phyloP scores from a whole-genome alignment of 352 stramenopile genomes.

The Elongisporangium undulatum region DNA sequence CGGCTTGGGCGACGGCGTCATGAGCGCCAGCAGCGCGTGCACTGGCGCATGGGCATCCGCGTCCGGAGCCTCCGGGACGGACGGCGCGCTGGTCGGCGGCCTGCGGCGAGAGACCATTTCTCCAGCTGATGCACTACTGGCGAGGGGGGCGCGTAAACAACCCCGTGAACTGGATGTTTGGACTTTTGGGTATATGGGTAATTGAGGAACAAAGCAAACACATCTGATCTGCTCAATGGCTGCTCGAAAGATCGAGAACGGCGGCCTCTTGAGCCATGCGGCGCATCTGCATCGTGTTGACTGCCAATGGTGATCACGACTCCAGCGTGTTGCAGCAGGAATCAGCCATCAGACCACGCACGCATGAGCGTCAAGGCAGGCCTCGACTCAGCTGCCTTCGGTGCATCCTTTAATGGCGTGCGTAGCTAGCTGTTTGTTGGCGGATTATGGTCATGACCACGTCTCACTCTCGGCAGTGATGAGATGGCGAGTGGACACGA shows the following conservation, averaged over 20 bases:
- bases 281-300: too few species aligned
- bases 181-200: background rate
- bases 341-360: too few species aligned
- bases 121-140: background rate
- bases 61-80: background rate
- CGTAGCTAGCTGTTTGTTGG: too few species aligned
- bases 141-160: background rate
- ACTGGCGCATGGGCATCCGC: slow-evolving; percentile 8
- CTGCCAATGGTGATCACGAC: too few species aligned
- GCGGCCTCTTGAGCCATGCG: too few species aligned
- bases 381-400: too few species aligned
- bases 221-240: background rate
- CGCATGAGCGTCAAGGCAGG: too few species aligned
- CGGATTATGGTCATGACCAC: background rate
- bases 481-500: too few species aligned
- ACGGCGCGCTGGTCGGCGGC: too few species aligned
- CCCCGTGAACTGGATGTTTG: background rate
- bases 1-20: background rate
- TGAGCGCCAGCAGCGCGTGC: slow-evolving; percentile 15
- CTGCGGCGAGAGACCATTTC: background rate
- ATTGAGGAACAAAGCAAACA: background rate
- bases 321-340: too few species aligned
- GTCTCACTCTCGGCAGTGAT: background rate
- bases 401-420: too few species aligned
- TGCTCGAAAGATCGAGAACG: background rate